Base-by-base conservation (phyloP, 2,329 filamentous ascomycete species). In the Aspergillus fischeri region DNA sequence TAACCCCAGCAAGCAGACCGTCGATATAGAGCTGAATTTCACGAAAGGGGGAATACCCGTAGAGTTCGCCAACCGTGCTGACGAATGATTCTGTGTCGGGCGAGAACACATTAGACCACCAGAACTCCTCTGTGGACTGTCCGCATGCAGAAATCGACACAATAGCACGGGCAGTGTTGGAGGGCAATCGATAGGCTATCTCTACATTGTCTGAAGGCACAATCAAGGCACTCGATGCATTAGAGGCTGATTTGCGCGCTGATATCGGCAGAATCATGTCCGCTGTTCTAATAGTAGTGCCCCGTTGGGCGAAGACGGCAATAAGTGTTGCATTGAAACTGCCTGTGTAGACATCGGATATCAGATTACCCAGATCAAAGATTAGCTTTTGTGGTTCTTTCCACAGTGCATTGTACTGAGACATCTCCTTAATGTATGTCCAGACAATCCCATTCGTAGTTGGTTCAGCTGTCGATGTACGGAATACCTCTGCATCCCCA, bases 401-500 rank as follows among this genome's bases (percentile, higher is more conserved):
- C 83, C 90, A 92, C 11, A 94, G 76, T 3, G 83, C 79, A 17
- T 87, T 75, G 68, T 86, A 92, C 53, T 83, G 80, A 1, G 87
- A 89, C 84, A 92, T 86, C 69, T 95, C 90, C 72, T 93, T 94
- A 54, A 86, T 77, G 68, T 90, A 91, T 0, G 83, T 86, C 88
- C 89, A 93, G 48, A 81, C 76, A 60, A 94, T 92, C 6, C 90
- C 90, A 24, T 80, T 80, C 4, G 76, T 63, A 0, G 85, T 90
- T 1, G 91, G 90, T 74, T 95, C 89, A 3, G 90, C 89, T 1
- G 91, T 95, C 4, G 89, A 92, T 1, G 90, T 92, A 25, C 90
- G 81, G 79, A 89, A 94, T n/a, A 95, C 81, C 70, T 95, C 90
- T 9, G 83, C 85, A 70, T 93, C 88, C 44, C 85, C 85, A 41